Conservation (phyloP, 805 yeast species). For the Candida berthetii region DNA sequence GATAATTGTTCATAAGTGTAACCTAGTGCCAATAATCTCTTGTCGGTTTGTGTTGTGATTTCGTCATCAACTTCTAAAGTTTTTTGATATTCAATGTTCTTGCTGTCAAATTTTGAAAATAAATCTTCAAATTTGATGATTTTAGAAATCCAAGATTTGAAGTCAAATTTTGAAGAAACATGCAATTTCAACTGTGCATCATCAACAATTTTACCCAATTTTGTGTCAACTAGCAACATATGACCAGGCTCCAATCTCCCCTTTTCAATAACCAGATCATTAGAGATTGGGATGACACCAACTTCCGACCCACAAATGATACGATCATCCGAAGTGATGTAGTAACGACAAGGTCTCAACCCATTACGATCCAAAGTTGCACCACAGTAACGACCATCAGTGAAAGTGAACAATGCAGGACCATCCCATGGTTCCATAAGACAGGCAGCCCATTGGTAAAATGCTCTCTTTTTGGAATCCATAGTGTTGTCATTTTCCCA, state of each 20-base stretch:
- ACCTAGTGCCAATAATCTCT: conserved; percentile 80
- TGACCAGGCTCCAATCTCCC: conserved; percentile 96
- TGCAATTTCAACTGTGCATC: conserved; percentile 79
- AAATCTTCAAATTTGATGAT: conserved; percentile 80
- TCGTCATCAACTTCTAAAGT: conserved; percentile 21
- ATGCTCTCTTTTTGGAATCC: conserved; percentile 90
- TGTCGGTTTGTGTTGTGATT: conserved; percentile 59
- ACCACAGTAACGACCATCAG: conserved; percentile 97
- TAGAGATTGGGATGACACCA: conserved; percentile 88
- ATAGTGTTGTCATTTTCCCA: conserved; percentile 86
- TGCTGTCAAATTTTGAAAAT: conserved; percentile 41
- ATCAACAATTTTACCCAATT: conserved; percentile 88
- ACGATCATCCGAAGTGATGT: conserved; percentile 88
- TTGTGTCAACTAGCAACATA: conserved; percentile 91
- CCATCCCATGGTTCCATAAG: conserved; percentile 99
- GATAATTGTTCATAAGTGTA: conserved; percentile 92
- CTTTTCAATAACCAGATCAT: conserved; percentile 76
- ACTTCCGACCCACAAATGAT: conserved; percentile 98
- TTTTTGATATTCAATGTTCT: conserved; percentile 7
- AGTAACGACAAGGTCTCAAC: conserved; percentile 95
- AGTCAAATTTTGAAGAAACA: conserved; percentile 81
- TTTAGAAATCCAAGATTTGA: conserved; percentile 90
- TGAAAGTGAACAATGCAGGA: conserved; percentile 93
- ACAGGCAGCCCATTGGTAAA: conserved; percentile 99
- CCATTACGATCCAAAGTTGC: conserved; percentile 98